Evolutionary conservation across 2,329 filamentous ascomycete species (phyloP), one percentile per base, ranked within the genome.

Genomic region (Aspergillus spinulosporus): DNA sequence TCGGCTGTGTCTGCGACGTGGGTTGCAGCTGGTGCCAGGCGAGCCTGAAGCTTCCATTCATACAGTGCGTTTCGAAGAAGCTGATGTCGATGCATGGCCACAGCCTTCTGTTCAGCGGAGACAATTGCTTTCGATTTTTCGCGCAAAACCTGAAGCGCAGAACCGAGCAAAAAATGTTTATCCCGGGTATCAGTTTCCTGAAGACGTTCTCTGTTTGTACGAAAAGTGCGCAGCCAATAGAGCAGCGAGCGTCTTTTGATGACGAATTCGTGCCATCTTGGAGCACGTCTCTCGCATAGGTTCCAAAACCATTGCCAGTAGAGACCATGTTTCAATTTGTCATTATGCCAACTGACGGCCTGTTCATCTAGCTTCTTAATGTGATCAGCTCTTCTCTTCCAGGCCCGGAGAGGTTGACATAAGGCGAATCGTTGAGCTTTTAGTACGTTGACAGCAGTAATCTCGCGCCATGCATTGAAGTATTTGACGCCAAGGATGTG

Each of bases 401-500:
- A 88, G n/a, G 74, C 64, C 4, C 68, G 67, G 48, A 87, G 76
- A 50, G 83, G 85, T 56, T 80, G 84, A 46, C 73, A 76, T 5
- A 83, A 63, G 14, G 81, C 74, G 55, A 85, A 80, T 34, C 80
- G 72, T 43, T 79, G 76, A 8, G 77, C 74, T 62, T 81, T 81
- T 42, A 79, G 65, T 54, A 84, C 80, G 61, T 88, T 86, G 49
- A 84, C 78, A 1, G 79, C 78, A 0, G 86, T 87, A 53, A 89
- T 84, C 56, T 84, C 80, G 28, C 82, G 80, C 88, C 88, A 91
- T 5, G 84, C 84, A 56, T 83, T 83, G 70, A 90, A 90, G 59
- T 86, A 87, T 54, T 84, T 83, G 9, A 83, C 84, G 54, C 87
- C 80, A 52, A 94, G 75, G 58, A 92, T 84, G 68, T 90, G 88